Base-by-base conservation (phyloP, 2,329 filamentous ascomycete genomes). In the Raffaelea arxii region DNA sequence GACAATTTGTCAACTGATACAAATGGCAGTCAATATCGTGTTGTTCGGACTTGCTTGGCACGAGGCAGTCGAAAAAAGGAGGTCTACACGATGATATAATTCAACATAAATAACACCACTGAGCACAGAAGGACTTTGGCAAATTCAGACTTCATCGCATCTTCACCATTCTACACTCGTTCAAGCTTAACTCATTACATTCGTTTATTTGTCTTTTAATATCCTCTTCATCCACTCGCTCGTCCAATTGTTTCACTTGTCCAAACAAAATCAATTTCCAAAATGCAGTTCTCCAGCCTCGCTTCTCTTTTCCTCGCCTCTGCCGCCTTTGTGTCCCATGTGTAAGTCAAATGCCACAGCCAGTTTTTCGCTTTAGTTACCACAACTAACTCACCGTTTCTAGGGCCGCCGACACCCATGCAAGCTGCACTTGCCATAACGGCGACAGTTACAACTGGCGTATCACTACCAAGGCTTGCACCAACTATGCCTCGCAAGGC, bases 401-500 rank as follows among this genome's bases (percentile, higher is more conserved):
- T 24, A 40, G 38, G 16, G 23, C 27, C 19, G 39, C 39, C 39
- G 24, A 41, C 24, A 27, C 11, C 39, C 39, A 41, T 25, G 39
- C 22, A 7, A 41, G 24, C 39, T 41, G 39, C 24, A 27, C 39
- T 25, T 41, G 39, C 39, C 39, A 41, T 25, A 41, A 41, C 39
- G 39, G 39, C 22, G 39, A 41, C 39, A 25, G 22, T n/a, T 41
- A 41, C n/a, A 41, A 41, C 39, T 41, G 39, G 39, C 39, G 39
- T 25, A 41, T 41, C 11, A 41, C 39, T 21, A 41, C 39, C 2
- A 22, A 25, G 7, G 39, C 39, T 10, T 41, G 39, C 39, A 25
- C 39, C 22, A 25, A 41, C 22, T 41, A 41, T 18, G 23, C 39
- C 24, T 3, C 2, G 24, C 22, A 25, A 19, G 39, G 39, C 10